Evolutionary conservation across 2,329 filamentous ascomycete genomes (phyloP).

Genomic region (Penicillium sp.): DNA sequence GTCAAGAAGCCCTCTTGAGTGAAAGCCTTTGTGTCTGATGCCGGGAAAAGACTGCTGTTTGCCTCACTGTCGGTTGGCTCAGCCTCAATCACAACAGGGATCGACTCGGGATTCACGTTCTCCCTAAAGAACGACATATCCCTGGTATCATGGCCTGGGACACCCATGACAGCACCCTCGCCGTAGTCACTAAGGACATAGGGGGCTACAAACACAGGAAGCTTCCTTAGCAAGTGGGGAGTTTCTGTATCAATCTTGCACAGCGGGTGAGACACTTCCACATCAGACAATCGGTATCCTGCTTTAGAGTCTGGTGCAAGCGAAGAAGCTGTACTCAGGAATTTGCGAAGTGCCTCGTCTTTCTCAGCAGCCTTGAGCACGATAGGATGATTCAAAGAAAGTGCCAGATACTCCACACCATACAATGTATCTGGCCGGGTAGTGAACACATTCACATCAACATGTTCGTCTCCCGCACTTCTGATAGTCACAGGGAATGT

Average conservation of each 20-base stretch:
- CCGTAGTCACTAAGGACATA: conserved; percentile 86
- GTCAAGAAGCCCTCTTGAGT: conserved; percentile 67
- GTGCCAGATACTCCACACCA: conserved; percentile 79
- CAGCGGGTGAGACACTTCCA: conserved; percentile 66
- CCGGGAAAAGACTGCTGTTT: conserved; percentile 21
- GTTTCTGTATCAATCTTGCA: conserved; percentile 54
- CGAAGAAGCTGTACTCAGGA: conserved; percentile 58
- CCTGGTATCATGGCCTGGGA: conserved; percentile 77
- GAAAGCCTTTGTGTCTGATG: conserved; percentile 55
- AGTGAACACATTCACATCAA: conserved; percentile 71
- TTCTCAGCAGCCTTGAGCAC: conserved; percentile 60
- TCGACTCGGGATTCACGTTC: conserved; percentile 60
- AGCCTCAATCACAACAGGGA: conserved; percentile 61
- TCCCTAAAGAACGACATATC: conserved; percentile 78
- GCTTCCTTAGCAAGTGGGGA: conserved; percentile 36
- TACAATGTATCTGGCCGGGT: conserved; percentile 84
- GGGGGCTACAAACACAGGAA: conserved; percentile 78
- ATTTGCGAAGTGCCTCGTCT: conserved; percentile 63
- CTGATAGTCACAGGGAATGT: conserved; percentile 62
- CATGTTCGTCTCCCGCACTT: conserved; percentile 21
- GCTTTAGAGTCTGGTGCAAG: conserved; percentile 57
- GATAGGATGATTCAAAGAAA: conserved; percentile 71
- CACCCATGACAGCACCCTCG: conserved; percentile 87
- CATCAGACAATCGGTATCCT: conserved; percentile 65
- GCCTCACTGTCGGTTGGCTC: conserved; percentile 34